phyloP scores from a whole-genome alignment of 352 stramenopile genomes.

The Stephanocyclus meneghinianus region DNA sequence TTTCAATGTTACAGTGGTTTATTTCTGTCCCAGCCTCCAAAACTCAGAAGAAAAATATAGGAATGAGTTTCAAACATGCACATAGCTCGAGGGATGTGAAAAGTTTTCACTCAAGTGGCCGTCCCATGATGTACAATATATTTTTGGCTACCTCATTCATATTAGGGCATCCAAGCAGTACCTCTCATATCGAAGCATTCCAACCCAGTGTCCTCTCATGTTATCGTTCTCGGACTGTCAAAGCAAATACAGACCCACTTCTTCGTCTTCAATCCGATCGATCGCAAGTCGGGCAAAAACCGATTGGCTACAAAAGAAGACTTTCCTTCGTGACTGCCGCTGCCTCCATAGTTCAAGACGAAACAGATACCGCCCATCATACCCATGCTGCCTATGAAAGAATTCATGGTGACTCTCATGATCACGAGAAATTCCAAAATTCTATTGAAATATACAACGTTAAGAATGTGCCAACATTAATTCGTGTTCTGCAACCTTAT shows the following conservation, averaged over 20 bases:
- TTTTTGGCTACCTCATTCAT: neutral
- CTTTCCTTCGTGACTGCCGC: neutral
- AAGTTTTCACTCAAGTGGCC: neutral
- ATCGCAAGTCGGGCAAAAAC: too few species aligned
- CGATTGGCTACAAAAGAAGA: neutral
- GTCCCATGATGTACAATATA: neutral
- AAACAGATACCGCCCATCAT: neutral
- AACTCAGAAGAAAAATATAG: neutral
- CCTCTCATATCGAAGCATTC: neutral
- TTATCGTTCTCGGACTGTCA: neutral
- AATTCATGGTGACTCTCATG: neutral
- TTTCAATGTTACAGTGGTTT: too few species aligned
- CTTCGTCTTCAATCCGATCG: too few species aligned
- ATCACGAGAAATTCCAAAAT: neutral
- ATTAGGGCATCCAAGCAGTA: neutral
- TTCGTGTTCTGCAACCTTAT: slow-evolving; percentile 3
- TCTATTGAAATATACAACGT: slow-evolving; percentile 10
- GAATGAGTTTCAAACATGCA: neutral
- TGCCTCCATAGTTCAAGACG: slow-evolving; percentile 7
- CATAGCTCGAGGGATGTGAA: neutral
- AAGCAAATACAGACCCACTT: too few species aligned
- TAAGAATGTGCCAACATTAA: neutral
- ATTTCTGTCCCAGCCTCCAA: too few species aligned
- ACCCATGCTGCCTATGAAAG: too few species aligned
- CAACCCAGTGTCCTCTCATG: neutral